Base-by-base conservation (phyloP, 768 basidiomycete species). In the Termitomyces sp. region DNA sequence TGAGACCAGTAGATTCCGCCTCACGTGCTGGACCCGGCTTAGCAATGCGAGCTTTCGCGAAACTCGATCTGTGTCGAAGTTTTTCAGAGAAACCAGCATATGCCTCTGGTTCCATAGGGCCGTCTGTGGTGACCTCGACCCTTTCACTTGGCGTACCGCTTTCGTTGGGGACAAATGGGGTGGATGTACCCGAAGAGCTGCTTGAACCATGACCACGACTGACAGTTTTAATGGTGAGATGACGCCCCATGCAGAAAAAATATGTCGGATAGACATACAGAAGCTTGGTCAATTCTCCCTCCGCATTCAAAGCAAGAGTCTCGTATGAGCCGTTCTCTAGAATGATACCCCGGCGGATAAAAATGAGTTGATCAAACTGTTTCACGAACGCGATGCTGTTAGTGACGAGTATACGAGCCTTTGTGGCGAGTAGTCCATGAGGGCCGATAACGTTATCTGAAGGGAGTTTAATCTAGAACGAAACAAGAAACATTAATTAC, bases 391-490 rank as follows among this genome's bases (percentile, higher is more conserved):
- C 81, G 53, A 95, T 84, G 57, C 85, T 86, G 69, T 96, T 94
- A 43, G 93, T 96, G 51, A 94, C 90, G 4, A 95, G 73, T 54
- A 95, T 80, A 32, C 94, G 79, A 10, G 92, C 92, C 70, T 95
- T 95, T 16, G 83, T 80, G 8, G 88, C 82, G 35, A 96, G 83
- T 1, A 96, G 65, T 54, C 94, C 94, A 59, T 84, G 75, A 2
- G 93, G 92, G 2, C 94, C 94, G 56, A 96, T 88, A 42, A 95
- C 90, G 51, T 90, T 79, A 64, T 94, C 92, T 89, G 59, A 18
- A 9, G 20, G 18, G 43, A 20, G 26, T 38, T 56, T 10, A 57
- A 64, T 35, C 13, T 20, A 52, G 40, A 28, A 40, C 35, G 14
- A 33, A 26, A 9, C 55, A 1, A 18, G 47, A 14, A 24, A 10